A percentile compares a stretch with the other conserved stretches of the same genome.
phyloP scores from a whole-genome alignment of 805 yeast species.

The Yamadazyma ubonensis region DNA sequence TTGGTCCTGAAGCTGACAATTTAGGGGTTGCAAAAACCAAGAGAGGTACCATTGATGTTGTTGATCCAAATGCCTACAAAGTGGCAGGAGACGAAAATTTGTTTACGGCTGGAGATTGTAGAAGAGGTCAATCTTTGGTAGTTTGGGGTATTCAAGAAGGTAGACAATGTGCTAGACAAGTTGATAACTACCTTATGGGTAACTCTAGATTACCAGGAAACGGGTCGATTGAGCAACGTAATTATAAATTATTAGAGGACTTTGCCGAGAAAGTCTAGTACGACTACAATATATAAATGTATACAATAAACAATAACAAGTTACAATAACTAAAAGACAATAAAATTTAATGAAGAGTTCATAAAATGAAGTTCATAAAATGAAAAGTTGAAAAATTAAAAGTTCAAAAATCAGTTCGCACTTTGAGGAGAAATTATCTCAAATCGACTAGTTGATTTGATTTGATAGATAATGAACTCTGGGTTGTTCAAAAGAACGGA shows the following conservation, averaged over 20 bases:
- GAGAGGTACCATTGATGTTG: conserved; percentile 80
- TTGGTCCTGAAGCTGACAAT: conserved; percentile 90
- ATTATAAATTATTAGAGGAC: conserved; percentile 73
- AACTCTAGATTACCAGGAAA: conserved; percentile 85
- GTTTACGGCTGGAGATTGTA: conserved; percentile 97
- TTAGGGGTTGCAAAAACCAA: conserved; percentile 66
- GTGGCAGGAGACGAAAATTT: conserved; percentile 61
- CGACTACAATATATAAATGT: too few species aligned
- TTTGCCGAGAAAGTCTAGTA: conserved; percentile 58
- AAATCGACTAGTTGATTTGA: too few species aligned
- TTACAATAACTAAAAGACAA: too few species aligned
- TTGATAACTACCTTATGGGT: conserved; percentile 78
- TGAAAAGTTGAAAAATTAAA: too few species aligned
- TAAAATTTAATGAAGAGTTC: too few species aligned
- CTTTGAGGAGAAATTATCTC: too few species aligned
- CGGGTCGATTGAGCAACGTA: conserved; percentile 88
- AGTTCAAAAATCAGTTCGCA: too few species aligned
- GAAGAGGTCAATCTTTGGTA: conserved; percentile 96
- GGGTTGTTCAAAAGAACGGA: conserved; percentile 63
- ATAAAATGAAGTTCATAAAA: too few species aligned
- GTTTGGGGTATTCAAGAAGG: conserved; percentile 99
- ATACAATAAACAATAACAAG: too few species aligned
- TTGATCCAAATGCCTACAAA: conserved; percentile 61
- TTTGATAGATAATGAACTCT: conserved; percentile 10
- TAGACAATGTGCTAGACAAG: conserved; percentile 95